Evolutionary conservation across 2,329 filamentous ascomycete species (phyloP), one percentile per base, ranked within the genome.

Genomic region (Didymella pinodella): DNA sequence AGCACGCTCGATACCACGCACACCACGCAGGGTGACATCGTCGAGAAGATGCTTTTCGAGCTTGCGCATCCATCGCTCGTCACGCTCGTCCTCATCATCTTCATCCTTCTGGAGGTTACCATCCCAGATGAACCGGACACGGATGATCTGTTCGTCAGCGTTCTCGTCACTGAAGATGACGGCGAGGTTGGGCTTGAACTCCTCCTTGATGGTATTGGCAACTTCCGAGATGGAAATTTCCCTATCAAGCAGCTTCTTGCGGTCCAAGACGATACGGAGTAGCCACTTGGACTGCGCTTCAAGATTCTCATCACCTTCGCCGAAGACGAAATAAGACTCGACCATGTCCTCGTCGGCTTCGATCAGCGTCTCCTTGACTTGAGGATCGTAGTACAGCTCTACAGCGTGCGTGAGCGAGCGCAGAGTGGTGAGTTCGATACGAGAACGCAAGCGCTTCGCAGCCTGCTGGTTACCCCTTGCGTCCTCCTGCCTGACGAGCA

Each of bases 81-180:
- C 75, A 46, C 73, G 65, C 75, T 98, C 94, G 64, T 97, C 93
- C 71, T 96, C 85, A 18, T 87, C 84, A 10, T 94, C 91, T 12
- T 91, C 90, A 8, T 90, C 89, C 48, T 86, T 85, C 62, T 87
- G 83, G 31, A 83, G 81, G 46, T 80, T 77, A 12, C 67, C 62
- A 38, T 86, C 82, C 69, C 85, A 82, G 62, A 96, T 87, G 70
- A 93, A 90, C 65, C 95, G 91, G 65, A 97, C 90, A 76, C 95
- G 95, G 68, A 99, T 92, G 45, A 98, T 90, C 76, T 96, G 93
- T 75, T 96, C 89, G 65, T 97, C 93, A 10, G 94, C 93, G 77
- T 99, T 99, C 83, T 97, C 95, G 78, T 99, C 95, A 79, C 93
- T 97, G 83, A 96, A 97, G 61, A 99, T 93, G 66, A 99, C 89